Base-by-base conservation (phyloP, 805 yeast genomes). In the Tetrapisispora nanseiensis region DNA sequence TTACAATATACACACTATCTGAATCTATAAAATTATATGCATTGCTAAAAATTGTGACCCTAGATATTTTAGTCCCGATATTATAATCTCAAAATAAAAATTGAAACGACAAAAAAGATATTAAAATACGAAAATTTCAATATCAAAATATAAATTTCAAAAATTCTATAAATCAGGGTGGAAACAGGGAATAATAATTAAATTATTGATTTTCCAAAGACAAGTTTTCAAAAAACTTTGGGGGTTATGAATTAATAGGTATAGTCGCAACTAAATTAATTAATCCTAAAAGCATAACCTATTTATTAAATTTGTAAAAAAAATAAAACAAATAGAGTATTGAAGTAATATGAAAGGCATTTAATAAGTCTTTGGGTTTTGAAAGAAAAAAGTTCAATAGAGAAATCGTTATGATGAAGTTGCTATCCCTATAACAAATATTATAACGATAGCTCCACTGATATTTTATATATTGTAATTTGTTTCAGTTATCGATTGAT, bases 151-250 rank as follows among this genome's bases (percentile, higher is more conserved):
- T n/a, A n/a, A n/a, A n/a, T n/a, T n/a, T n/a, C n/a, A n/a, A n/a
- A n/a, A n/a, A n/a, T 10, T 18, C 38, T 55, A 49, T 56, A 57
- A 50, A 54, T 51, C 51, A 45, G 66, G 66, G 66, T 62, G 65
- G 65, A 62, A 61, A 51, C 51, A 54, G 61, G 64, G 59, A 27
- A 11, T 26, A 26, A 26, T n/a, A n/a, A 26, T 4, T 26, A 10
- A 24, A 23, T 22, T 32, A 34, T 57, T 51, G 16, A 31, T 62
- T 30, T 62, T 40, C 65, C 66, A 59, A 52, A 51, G 55, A 58
- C 64, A 48, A 61, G 65, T 62, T 62, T 59, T 61, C 59, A 46
- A 42, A 40, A 41, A 45, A 51, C 55, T 45, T 55, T 54, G 40
- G 57, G 58, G 61, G 4, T n/a, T 54, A 39, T 48, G 55, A 55